These are phyloP conservation scores for Penicillium daleae DNA, from an alignment of 495 filamentous ascomycete species.

Conservation along the genomic window DNA sequence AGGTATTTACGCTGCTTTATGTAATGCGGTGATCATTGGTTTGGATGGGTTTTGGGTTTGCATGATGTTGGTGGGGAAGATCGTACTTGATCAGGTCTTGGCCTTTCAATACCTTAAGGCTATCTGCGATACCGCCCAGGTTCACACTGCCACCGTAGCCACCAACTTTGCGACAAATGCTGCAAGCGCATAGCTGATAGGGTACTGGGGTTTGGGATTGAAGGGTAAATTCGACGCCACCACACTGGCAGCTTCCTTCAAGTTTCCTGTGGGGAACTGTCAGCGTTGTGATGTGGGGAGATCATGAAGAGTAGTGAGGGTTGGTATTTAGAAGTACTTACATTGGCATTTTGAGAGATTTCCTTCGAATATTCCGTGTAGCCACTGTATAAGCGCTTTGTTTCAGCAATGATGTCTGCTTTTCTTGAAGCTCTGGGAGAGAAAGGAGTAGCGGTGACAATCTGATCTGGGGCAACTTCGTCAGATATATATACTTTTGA, in stretches of 20 bases:
- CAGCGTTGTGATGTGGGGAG: not conserved
- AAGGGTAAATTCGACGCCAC: conserved; percentile 54
- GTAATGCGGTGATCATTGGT: not conserved
- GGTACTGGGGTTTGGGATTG: conserved; percentile 57
- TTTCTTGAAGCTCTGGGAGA: not conserved
- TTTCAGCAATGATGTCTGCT: not conserved
- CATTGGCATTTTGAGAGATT: conserved; percentile 1
- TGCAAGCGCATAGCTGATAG: conserved; percentile 60
- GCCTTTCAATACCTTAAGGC: conserved; percentile 51
- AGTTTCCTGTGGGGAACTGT: conserved; percentile 41
- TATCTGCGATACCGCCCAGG: conserved; percentile 53
- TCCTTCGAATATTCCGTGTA: not conserved
- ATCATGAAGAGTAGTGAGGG: not conserved
- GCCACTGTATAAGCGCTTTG: too few relatives aligned
- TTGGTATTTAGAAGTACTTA: not conserved
- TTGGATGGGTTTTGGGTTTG: not conserved
- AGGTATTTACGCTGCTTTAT: too few relatives aligned
- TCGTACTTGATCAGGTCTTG: conserved; percentile 53
- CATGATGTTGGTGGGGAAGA: not conserved
- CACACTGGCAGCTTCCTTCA: conserved; percentile 60
- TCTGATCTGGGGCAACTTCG: too few relatives aligned
- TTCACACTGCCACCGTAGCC: conserved; percentile 56
- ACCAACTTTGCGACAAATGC: conserved; percentile 59
- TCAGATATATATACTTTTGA: conserved; percentile 16
- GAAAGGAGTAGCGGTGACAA: too few relatives aligned